Percentiles rank a stretch among this genome's conserved stretches.
Evolutionary conservation across 2,329 filamentous ascomycete species (phyloP).

Genomic region (Incumbomyces lentus): DNA sequence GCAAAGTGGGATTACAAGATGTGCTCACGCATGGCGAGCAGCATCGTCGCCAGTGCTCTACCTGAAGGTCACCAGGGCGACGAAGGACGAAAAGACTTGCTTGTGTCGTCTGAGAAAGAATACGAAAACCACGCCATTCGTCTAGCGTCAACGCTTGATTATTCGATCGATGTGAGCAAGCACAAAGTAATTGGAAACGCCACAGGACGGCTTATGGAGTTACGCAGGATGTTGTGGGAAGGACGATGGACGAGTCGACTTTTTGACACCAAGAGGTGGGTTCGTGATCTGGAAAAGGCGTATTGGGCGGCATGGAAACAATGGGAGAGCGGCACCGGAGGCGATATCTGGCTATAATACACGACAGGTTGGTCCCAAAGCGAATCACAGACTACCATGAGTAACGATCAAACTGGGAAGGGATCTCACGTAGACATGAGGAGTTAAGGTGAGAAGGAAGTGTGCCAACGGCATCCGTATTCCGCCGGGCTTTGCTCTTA

Average conservation of each 20-base stretch:
- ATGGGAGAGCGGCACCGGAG: slow-evolving; percentile 79
- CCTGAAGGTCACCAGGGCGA: slow-evolving; percentile 60
- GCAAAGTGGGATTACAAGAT: slow-evolving; percentile 95
- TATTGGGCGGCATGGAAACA: slow-evolving; percentile 80
- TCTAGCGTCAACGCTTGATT: slow-evolving; percentile 55
- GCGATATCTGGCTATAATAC: slow-evolving; percentile 69
- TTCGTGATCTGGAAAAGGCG: slow-evolving; percentile 74
- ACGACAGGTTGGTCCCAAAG: not conserved
- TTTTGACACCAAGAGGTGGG: slow-evolving; percentile 89
- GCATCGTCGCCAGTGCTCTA: slow-evolving; percentile 80
- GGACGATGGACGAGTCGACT: slow-evolving; percentile 76
- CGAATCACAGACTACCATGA: not conserved
- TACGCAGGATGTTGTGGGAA: slow-evolving; percentile 73
- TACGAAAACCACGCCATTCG: slow-evolving; percentile 71
- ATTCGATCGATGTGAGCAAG: slow-evolving; percentile 32
- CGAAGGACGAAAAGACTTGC: slow-evolving; percentile 61
- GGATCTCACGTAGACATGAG: too few species aligned
- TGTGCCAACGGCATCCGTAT: too few species aligned
- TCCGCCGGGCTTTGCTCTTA: too few species aligned
- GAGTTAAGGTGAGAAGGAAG: too few species aligned
- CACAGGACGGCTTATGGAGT: slow-evolving; percentile 61
- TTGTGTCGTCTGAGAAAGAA: slow-evolving; percentile 64
- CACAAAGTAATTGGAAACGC: slow-evolving; percentile 37
- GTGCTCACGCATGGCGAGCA: slow-evolving; percentile 96
- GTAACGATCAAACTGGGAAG: too few species aligned